Conservation (phyloP, 1,139 yeast species). For the Martiniozyma asiatica region DNA sequence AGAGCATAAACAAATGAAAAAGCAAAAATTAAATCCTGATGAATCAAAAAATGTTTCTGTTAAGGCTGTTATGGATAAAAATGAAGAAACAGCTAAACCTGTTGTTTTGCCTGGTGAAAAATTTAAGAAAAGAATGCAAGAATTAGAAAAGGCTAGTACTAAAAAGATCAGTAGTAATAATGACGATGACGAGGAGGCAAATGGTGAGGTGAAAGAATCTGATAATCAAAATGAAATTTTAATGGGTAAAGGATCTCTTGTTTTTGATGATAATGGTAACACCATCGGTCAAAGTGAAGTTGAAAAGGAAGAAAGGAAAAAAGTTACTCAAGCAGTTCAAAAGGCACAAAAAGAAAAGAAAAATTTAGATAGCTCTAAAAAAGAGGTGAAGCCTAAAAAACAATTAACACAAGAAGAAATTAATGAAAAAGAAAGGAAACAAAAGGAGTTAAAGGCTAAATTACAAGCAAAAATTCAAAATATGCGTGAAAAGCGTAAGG, state of each 20-base stretch:
- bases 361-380: conserved; percentile 14
- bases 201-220: conserved; percentile 7
- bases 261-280: conserved; percentile 74
- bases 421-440: conserved; percentile 38
- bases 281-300: conserved; percentile 26
- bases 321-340: conserved; percentile 9
- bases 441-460: conserved; percentile 44
- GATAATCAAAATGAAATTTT: conserved; percentile 19
- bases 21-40: conserved; percentile 68
- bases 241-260: conserved; percentile 36
- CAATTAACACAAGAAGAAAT: conserved; percentile 34
- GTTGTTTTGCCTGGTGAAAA: conserved; percentile 42
- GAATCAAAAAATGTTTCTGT: conserved; percentile 47
- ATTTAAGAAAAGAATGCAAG: conserved; percentile 8
- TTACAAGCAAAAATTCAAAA: conserved; percentile 60
- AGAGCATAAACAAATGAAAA: conserved; percentile 49
- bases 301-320: conserved; percentile 4
- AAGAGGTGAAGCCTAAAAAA: conserved; percentile 22
- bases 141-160: conserved; percentile 7
- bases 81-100: conserved; percentile 45
- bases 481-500: conserved; percentile 74
- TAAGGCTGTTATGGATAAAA: conserved; percentile 49
- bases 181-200: conserved; percentile 9
- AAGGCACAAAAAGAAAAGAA: conserved; percentile 11
- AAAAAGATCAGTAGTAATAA: conserved; percentile 9